Evolutionary conservation across 345 rosid species (phyloP).

Genomic region (Boechera stricta): DNA sequence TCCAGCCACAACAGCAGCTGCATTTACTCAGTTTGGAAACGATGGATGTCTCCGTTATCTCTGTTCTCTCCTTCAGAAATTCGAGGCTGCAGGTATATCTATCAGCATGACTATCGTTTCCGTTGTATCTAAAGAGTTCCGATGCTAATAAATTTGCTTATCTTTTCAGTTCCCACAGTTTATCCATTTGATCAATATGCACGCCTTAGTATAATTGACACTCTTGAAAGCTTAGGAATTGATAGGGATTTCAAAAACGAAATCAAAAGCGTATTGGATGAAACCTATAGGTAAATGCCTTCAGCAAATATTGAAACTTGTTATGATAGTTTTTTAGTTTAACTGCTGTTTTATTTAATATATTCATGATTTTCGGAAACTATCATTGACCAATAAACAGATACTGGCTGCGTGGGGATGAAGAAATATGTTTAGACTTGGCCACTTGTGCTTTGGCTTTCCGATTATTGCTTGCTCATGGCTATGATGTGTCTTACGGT

Average conservation of each 20-base stretch:
- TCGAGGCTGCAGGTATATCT: slow-evolving; percentile 65
- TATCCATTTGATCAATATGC: slow-evolving; percentile 64
- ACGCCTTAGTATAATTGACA: slow-evolving; percentile 66
- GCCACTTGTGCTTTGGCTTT: slow-evolving; percentile 78
- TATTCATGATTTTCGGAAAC: slow-evolving; percentile 11
- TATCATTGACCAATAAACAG: slow-evolving; percentile 53
- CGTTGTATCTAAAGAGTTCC: background rate
- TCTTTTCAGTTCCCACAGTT: slow-evolving; percentile 73
- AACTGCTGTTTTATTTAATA: background rate
- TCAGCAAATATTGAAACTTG: background rate
- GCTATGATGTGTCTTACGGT: slow-evolving; percentile 84
- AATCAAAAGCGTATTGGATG: slow-evolving; percentile 56
- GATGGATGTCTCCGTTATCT: slow-evolving; percentile 71
- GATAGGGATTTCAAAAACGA: slow-evolving; percentile 65
- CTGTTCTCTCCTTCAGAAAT: slow-evolving; percentile 57
- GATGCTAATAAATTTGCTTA: slow-evolving; percentile 22
- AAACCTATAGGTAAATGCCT: slow-evolving; percentile 62
- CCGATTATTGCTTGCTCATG: slow-evolving; percentile 64
- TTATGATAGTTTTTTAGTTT: slow-evolving; percentile 13
- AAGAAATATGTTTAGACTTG: slow-evolving; percentile 61
- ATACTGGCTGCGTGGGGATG: slow-evolving; percentile 76
- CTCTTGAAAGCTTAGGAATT: slow-evolving; percentile 74
- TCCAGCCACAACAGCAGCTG: slow-evolving; percentile 90
- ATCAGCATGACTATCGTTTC: slow-evolving; percentile 13
- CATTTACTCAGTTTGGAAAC: slow-evolving; percentile 58